Conservation (phyloP, 2,329 filamentous ascomycete species). For the Fusarium pseudocircinatum region DNA sequence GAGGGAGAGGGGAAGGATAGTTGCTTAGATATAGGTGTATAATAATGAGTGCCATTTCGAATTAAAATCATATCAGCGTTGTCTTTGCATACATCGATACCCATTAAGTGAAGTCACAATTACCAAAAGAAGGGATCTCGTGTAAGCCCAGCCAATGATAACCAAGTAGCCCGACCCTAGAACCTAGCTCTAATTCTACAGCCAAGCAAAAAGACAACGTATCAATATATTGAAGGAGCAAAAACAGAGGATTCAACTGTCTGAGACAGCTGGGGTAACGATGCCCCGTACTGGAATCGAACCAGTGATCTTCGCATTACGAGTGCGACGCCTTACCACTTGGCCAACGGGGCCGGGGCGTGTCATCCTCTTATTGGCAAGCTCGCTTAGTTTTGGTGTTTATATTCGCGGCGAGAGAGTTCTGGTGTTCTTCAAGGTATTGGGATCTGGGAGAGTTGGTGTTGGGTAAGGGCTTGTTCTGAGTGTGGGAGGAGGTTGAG, state of each 20-base stretch:
- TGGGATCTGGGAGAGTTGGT: not conserved
- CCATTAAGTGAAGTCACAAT: not conserved
- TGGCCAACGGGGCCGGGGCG: slow-evolving; percentile 34
- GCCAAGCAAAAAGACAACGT: not conserved
- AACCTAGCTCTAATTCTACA: not conserved
- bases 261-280: not conserved
- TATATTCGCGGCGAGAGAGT: not conserved
- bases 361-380: slow-evolving; percentile 8
- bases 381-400: not conserved
- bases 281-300: slow-evolving; percentile 35
- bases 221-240: not conserved
- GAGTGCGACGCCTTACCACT: slow-evolving; percentile 42
- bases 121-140: not conserved
- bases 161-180: no score
- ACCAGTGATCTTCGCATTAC: slow-evolving; percentile 39
- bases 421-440: not conserved
- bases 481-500: not conserved
- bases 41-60: not conserved
- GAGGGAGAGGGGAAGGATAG: slow-evolving; percentile 48
- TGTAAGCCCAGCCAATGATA: not conserved
- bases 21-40: slow-evolving; percentile 44
- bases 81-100: no score
- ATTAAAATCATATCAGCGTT: not conserved
- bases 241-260: slow-evolving; percentile 9
- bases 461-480: not conserved